Percentiles rank a stretch among this genome's conserved stretches.
Evolutionary conservation across 805 yeast species (phyloP).

Genomic region (Zygoascus biomembranicola): DNA sequence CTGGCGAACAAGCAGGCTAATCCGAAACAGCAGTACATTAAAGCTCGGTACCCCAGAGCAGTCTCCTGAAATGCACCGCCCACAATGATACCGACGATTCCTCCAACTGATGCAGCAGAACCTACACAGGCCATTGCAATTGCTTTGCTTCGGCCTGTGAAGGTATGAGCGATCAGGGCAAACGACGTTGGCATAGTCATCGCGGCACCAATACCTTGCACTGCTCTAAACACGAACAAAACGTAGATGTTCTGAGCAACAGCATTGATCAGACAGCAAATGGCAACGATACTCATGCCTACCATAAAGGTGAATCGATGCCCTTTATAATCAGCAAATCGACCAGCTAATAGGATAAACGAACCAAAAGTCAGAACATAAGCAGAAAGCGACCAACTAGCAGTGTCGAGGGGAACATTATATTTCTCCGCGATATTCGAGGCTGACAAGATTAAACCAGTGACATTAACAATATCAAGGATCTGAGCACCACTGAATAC

Average conservation of each 20-base stretch:
- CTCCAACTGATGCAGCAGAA: conserved; percentile 23
- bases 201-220: conserved; percentile 40
- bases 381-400: conserved; percentile 35
- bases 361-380: conserved; percentile 40
- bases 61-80: conserved; percentile 40
- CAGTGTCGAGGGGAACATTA: conserved; percentile 13
- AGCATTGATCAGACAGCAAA: conserved; percentile 21
- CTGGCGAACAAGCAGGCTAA: conserved; percentile 18
- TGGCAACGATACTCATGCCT: conserved; percentile 21
- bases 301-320: conserved; percentile 27
- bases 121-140: conserved; percentile 25
- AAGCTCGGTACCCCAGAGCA: conserved; percentile 33
- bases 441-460: conserved; percentile 20
- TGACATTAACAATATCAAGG: conserved; percentile 20
- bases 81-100: conserved; percentile 34
- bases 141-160: conserved; percentile 24
- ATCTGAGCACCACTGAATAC: conserved; percentile 14
- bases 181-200: conserved; percentile 33
- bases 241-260: neutral
- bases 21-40: conserved; percentile 34
- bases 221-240: conserved; percentile 33
- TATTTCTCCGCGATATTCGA: conserved; percentile 17
- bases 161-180: conserved; percentile 28
- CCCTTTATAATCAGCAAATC: conserved; percentile 36
- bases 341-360: conserved; percentile 37